Base-by-base conservation (phyloP, 2,329 filamentous ascomycete genomes). In the Ustulina deusta region DNA sequence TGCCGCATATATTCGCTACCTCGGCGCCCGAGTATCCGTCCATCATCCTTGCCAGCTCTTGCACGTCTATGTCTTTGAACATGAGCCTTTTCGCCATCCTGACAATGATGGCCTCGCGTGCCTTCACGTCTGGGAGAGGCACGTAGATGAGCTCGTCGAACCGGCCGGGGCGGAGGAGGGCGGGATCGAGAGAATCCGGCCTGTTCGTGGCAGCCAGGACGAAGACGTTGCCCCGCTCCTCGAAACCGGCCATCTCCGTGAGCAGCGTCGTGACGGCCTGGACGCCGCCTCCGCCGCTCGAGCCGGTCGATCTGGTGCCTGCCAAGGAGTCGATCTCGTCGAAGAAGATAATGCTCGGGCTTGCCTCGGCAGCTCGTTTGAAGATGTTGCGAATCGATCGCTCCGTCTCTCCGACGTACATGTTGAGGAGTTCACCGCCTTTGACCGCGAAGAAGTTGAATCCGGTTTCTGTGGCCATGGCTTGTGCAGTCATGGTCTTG, bases 321-420 rank as follows among this genome's bases (percentile, higher is more conserved):
- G 79, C 92, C 70, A 98, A 95, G 4, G 93, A 90, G 80, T 98
- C 94, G 74, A 98, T 96, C 79, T 98, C 94, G 78, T 98, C 94
- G 72, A 97, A 97, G 84, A 97, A 98, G 74, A 98, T 94, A 80
- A 97, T 95, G 77, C 92, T 94, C 0, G 95, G 95, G 59, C 90
- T 90, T 9, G 94, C 94, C n/a, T 91, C 90, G 48, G 92, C 87
- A 1, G 95, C 95, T 73, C 94, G 92, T 61, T 90, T 87, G 78
- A 98, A 97, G 0, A 97, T 88, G 63, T 93, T 91, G 42, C 95
- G 89, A 48, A 97, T 87, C 7, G 91, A 90, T 11, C 93, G 89
- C 81, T 98, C 95, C 1, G 94, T 95, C 79, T 98, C 95, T 69
- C 95, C 95, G 20, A 98, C 94, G 79, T 97, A 98, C 93, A 97